phyloP scores from a whole-genome alignment of 1,284 basidiomycete genomes.

The Ganoderma boninense region DNA sequence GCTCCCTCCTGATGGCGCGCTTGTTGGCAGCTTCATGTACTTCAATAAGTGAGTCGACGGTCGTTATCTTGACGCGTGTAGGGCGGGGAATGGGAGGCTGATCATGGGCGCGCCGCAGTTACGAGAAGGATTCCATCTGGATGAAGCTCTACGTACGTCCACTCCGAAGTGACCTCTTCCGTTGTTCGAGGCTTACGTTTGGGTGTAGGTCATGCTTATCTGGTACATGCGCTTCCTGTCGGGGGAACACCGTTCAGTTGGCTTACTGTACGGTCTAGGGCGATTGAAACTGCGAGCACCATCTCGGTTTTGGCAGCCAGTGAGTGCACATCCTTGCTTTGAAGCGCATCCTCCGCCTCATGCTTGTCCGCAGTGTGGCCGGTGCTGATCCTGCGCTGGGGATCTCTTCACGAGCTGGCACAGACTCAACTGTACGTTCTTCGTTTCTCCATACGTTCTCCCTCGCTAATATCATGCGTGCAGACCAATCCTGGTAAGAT shows the following conservation, averaged over 20 bases:
- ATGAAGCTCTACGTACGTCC: not conserved
- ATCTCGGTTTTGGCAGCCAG: not conserved
- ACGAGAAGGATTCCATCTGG: not conserved
- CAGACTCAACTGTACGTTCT: not conserved
- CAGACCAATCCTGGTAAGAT: not conserved
- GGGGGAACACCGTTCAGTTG: not conserved
- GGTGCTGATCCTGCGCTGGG: conserved; percentile 6
- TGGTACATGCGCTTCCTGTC: not conserved
- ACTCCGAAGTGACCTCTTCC: not conserved
- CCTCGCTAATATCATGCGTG: not conserved
- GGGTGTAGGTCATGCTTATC: not conserved
- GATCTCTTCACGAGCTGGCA: not conserved
- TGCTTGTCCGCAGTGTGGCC: not conserved
- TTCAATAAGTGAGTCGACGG: not conserved
- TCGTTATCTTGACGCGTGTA: not conserved
- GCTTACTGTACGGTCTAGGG: not conserved
- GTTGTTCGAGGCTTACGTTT: no score
- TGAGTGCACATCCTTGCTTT: not conserved
- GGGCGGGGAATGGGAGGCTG: not conserved
- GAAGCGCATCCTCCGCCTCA: not conserved
- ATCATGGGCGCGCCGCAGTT: not conserved
- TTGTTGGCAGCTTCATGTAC: not conserved
- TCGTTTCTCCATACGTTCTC: not conserved
- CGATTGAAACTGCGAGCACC: not conserved
- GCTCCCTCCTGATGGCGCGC: not conserved